Base-by-base conservation (phyloP, 2,329 filamentous ascomycete genomes). In the Aureobasidium sp. region DNA sequence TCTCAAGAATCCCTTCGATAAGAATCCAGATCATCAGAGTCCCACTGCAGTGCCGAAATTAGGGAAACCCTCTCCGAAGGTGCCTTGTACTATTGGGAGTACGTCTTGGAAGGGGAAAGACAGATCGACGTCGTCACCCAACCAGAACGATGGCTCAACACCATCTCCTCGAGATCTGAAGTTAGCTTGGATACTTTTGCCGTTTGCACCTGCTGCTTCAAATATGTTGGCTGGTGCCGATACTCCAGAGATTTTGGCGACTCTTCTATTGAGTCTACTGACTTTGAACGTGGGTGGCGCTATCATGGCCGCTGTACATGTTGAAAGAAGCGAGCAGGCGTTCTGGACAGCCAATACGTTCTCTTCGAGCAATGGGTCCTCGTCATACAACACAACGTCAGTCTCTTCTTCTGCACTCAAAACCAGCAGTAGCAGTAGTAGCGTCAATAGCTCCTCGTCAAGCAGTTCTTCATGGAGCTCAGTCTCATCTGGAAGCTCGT, bases 281-380 rank as follows among this genome's bases (percentile, higher is more conserved):
- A 50, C 58, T 10, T 10, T 61, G 15, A 61, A 61, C 18, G 31
- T 61, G 16, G 58, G 58, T 23, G 58, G 58, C 20, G 58, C 33
- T 18, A 31, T 50, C 2, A 40, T 50, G 58, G 43, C 43, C 4
- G 45, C 45, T 16, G 40, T 48, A 40, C 20, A 48, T 7, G 31
- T 59, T 13, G 27, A 43, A 5, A 42, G 20, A 16, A 16, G 27
- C 4, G 29, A 59, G 18, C 16, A 40, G 10, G 51, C 31, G 8
- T 43, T 27, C 33, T 23, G 5, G 8, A 43, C 54, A 3, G 8
- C 25, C 23, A 58, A 43, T 18, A 33, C 18, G 16, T 31, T 53
- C 25, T 53, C 54, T 45, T 43, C 54, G 20, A 58, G 38, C 40
- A 40, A 40, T 40, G 38, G n/a, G 11, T 47, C 15, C 13, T 47